A percentile compares a stretch with the other conserved stretches of the same genome.
Conservation (phyloP, 2,329 filamentous ascomycete genomes). For the Zasmidium angulare region DNA sequence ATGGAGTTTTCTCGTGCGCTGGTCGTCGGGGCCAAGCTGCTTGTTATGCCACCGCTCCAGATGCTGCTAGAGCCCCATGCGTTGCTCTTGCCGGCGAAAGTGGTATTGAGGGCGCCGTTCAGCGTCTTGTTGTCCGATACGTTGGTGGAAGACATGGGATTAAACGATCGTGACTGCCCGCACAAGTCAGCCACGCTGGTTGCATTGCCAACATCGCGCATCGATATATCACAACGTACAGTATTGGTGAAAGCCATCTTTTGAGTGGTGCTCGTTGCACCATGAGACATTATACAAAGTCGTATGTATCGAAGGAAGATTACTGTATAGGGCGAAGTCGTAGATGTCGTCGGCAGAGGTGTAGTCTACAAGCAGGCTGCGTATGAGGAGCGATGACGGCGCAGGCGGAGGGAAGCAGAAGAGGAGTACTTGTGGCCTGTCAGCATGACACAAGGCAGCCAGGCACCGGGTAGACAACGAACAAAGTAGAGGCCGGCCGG, state of each 20-base stretch:
- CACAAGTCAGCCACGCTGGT: background rate
- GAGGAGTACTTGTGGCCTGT: constrained; percentile 4
- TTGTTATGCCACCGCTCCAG: constrained; percentile 29
- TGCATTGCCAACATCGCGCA: background rate
- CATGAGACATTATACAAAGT: constrained; percentile 31
- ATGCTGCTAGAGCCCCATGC: constrained; percentile 31
- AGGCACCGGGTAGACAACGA: background rate
- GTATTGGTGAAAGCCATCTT: constrained; percentile 24
- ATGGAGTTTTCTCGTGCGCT: constrained; percentile 25
- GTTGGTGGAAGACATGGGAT: constrained; percentile 11
- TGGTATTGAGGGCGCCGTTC: constrained; percentile 17
- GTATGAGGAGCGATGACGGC: constrained; percentile 1
- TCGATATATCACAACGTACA: constrained; percentile 12
- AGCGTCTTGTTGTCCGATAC: constrained; percentile 21
- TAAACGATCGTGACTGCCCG: constrained; percentile 29
- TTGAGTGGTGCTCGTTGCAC: constrained; percentile 21
- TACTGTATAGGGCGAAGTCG: constrained; percentile 23
- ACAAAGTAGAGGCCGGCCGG: background rate
- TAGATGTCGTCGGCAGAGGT: constrained; percentile 15
- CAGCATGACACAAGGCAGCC: constrained; percentile 12
- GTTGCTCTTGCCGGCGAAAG: constrained; percentile 11
- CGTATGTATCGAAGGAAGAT: constrained; percentile 28
- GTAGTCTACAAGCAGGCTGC: constrained; percentile 7
- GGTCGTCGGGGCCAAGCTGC: constrained; percentile 20
- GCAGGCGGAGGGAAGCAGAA: background rate